Evolutionary conservation across 306 rosid species (phyloP), one percentile per base, ranked within the genome.

Genomic region (Dryas alaskensis): DNA sequence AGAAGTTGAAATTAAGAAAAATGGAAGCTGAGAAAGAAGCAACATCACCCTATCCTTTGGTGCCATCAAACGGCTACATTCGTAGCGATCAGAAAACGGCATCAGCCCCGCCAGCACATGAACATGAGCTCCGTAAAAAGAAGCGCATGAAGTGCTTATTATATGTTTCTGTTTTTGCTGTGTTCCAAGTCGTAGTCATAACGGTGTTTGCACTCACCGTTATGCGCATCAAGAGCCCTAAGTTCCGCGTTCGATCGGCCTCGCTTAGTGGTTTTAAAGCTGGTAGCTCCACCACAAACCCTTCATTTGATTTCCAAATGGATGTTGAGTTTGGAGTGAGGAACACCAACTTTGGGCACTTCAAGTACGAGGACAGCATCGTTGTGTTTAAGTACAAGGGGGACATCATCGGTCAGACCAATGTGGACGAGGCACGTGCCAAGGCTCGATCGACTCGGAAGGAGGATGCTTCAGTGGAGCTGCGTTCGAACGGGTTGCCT

Each of bases 261-360:
- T 66, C 73, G 2, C 44, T 81, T 17, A 42, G n/a, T 4, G n/a
- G 3, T 7, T 71, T 39, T 14, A 16, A 73, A 49, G 42, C 64
- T 10, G 70, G 74, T 39, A 75, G 72, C 55, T 64, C 10, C 44
- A 39, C 70, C 10, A 46, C 80, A 4, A 57, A 42, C 40, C 76
- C 70, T 5, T 42, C 70, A 19, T 48, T 77, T 22, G 17, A 64
- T 45, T 10, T 81, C 14, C 10, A 8, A 11, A 39, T 78, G 76
- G 44, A 63, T 19, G 43, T 76, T 42, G 52, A 55, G 13, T 78
- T 77, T 61, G 57, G 53, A 0, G 57, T 81, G 42, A 73, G 57
- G 73, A 81, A 81, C 76, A 63, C 70, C n/a, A 81, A 81, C 39
- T 81, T 53, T 17, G 85, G 74, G 2, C 72, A 10, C 19, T 82